These are phyloP conservation scores for Talaromyces funiculosus DNA, from an alignment of 2,329 filamentous ascomycete genomes.

Conservation along the genomic window DNA sequence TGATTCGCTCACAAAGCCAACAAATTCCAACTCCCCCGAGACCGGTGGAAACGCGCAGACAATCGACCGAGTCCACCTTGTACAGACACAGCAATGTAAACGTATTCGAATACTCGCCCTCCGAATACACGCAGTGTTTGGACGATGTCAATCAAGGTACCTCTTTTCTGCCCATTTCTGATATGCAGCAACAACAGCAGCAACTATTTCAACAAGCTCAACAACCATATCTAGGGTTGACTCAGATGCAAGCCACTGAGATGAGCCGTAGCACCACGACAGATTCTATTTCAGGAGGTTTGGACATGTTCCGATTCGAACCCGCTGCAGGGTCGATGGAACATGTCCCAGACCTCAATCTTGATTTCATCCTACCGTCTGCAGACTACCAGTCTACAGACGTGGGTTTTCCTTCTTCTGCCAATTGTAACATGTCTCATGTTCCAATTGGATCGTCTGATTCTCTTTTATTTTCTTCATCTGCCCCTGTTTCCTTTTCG, in stretches of 20 bases:
- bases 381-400: slow-evolving; percentile 19
- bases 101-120: slow-evolving; percentile 39
- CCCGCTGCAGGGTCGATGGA: slow-evolving; percentile 32
- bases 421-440: slow-evolving; percentile 25
- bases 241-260: slow-evolving; percentile 27
- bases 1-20: slow-evolving; percentile 37
- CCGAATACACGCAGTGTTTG: slow-evolving; percentile 36
- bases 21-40: slow-evolving; percentile 29
- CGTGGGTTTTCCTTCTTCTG: slow-evolving; percentile 21
- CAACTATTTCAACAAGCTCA: slow-evolving; percentile 19
- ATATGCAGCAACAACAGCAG: slow-evolving; percentile 17
- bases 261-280: slow-evolving; percentile 44
- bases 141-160: slow-evolving; percentile 24
- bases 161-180: slow-evolving; percentile 20
- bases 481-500: slow-evolving; percentile 26
- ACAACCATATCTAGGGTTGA: slow-evolving; percentile 15
- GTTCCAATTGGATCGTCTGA: slow-evolving; percentile 29
- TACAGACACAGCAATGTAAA: slow-evolving; percentile 31
- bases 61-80: slow-evolving; percentile 27
- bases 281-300: slow-evolving; percentile 39
- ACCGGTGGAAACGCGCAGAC: slow-evolving; percentile 23
- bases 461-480: slow-evolving; percentile 31
- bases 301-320: slow-evolving; percentile 43
- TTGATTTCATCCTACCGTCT: slow-evolving; percentile 26
- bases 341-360: slow-evolving; percentile 24